Evolutionary conservation across 148 eudicot genomes (phyloP), one percentile per base, ranked within the genome.

Genomic region (Fagopyrum tataricum): DNA sequence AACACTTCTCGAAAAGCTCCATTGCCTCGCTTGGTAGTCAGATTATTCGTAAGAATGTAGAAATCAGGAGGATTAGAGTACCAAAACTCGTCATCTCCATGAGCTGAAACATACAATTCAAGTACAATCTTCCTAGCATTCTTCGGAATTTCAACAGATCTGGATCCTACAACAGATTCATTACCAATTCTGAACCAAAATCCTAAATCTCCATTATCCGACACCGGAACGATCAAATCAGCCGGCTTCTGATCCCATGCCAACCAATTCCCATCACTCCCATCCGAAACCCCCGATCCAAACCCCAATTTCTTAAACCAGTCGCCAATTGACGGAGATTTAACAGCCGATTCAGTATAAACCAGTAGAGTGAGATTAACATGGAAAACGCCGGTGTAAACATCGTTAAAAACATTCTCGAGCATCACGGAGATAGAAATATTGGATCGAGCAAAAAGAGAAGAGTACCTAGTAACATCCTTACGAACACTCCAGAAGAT

Each of bases 81-180:
- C 98, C 98, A 94, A 75, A 91, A 91, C 77, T 94, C 98, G 70
- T 94, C 98, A 67, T 94, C 79, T 58, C 98, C 98, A 56, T 94
- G 98, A 74, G 71, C 85, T 2, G 98, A 94, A 20, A 85, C 96
- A 52, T 84, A 94, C 62, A 91, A 58, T 80, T 94, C 98, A 55
- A 94, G 71, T 72, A 89, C 90, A 70, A 87, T 79, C 72, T 79
- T 86, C 51, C 74, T 74, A 26, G 96, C 75, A 78, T 87, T 91
- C 43, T 1, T 44, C 2, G 94, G 93, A 72, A 94, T 84, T 23
- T 21, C 59, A 78, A 94, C 11, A 8, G 41, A 71, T 26, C 61
- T 85, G 0, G 80, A 80, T n/a, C 72, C 71, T n/a, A 76, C 41
- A 70, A 78, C 83, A 0, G 74, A 73, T 72, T 80, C 93, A 7